Conservation (phyloP, 1,284 basidiomycete genomes). For the Anthracocystis panici-leucophaei region DNA sequence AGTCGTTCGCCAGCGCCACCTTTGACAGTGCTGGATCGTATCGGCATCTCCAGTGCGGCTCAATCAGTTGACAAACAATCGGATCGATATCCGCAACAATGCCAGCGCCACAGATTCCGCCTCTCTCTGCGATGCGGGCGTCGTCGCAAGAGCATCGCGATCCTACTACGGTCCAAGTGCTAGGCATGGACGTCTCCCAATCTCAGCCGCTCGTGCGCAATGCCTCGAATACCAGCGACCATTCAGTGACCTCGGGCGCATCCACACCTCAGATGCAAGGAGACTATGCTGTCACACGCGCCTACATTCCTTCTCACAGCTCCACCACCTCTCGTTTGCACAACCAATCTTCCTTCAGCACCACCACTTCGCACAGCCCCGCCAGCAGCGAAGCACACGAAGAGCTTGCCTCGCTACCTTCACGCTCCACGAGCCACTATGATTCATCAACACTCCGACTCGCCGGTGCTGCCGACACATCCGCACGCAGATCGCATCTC, state of each 20-base stretch:
- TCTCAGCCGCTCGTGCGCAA: slow-evolving; percentile 33
- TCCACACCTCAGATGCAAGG: slow-evolving; percentile 36
- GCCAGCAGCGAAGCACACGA: slow-evolving; percentile 41
- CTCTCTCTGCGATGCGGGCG: slow-evolving; percentile 19
- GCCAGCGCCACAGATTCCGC: slow-evolving; percentile 15
- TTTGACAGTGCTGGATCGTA: neutral
- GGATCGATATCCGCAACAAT: neutral
- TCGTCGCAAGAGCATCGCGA: slow-evolving; percentile 16
- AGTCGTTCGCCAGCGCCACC: neutral
- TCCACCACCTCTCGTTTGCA: slow-evolving; percentile 26
- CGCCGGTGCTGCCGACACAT: slow-evolving; percentile 16
- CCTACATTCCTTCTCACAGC: slow-evolving; percentile 34
- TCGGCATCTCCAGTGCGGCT: neutral
- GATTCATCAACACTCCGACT: slow-evolving; percentile 17
- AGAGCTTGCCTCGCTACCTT: slow-evolving; percentile 21
- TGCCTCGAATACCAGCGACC: slow-evolving; percentile 25
- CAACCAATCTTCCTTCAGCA: slow-evolving; percentile 44
- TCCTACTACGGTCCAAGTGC: slow-evolving; percentile 35
- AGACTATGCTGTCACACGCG: slow-evolving; percentile 30
- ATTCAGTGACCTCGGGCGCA: slow-evolving; percentile 21
- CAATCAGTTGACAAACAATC: neutral
- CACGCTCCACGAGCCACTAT: slow-evolving; percentile 18
- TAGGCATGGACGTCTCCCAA: slow-evolving; percentile 32
- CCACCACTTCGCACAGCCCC: slow-evolving; percentile 29
- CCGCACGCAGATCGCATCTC: slow-evolving; percentile 24